Base-by-base conservation (phyloP, 345 rosid genomes). In the Euphorbia peplus region DNA sequence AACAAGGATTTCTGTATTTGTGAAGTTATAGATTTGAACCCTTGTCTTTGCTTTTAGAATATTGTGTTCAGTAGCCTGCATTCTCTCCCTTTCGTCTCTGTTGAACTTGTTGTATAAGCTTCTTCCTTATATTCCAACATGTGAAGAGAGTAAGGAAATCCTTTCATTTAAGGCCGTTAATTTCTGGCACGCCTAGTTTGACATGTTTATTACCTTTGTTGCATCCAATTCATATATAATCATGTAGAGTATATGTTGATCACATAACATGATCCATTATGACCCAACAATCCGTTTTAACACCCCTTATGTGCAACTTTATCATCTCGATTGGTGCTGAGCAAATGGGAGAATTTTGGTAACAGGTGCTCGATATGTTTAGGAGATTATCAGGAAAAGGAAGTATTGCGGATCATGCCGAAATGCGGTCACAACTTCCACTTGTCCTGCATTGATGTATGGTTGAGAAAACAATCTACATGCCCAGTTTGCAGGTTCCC, bases 291-390 rank as follows among this genome's bases (percentile, higher is more conserved):
- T 32, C 37, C 6, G 37, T 32, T 32, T 32, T 32, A 32, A 32
- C 37, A 32, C 37, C 46, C 47, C 21, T 1, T 10, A 60, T 10
- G 4, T 60, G 29, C 15, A n/a, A 42, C 46, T 60, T 50, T 7
- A 21, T 24, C 19, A n/a, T 32, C 6, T 56, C 50, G 42, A 37
- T 19, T 21, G 19, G 6, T 37, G 16, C 42, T 60, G 28, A 54
- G 16, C n/a, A 70, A 58, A 55, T 57, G 64, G n/a, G n/a, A n/a
- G n/a, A n/a, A n/a, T n/a, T n/a, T n/a, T n/a, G n/a, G n/a, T n/a
- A n/a, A 68, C 80, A 89, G 95, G 67, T 89, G 95, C 72, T 79
- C 95, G 0, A 89, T 89, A 70, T 89, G 91, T 57, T 71, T 89
- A 35, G 91, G 88, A 42, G 90, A 86, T 64, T 89, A 89, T 81